Evolutionary conservation across 140 eudicot species (phyloP).

Genomic region (Ambrosia hybrid): DNA sequence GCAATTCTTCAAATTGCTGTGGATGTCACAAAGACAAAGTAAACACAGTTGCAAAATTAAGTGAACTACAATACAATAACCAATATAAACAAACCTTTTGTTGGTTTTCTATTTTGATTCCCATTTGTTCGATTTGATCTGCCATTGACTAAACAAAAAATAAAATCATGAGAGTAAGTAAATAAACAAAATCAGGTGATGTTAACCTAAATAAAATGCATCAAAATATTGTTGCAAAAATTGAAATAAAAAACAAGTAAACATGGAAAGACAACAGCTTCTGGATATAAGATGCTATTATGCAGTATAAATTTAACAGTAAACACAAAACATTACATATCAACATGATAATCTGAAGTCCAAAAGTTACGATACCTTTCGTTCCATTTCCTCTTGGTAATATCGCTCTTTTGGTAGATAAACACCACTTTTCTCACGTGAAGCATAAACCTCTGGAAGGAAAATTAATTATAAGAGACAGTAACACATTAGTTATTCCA

Average conservation of each 20-base stretch:
- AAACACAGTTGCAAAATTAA: background rate
- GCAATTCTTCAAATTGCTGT: slow-evolving; percentile 72
- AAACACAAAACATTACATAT: background rate
- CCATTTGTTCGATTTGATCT: slow-evolving; percentile 93
- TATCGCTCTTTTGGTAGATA: slow-evolving; percentile 96
- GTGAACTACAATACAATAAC: background rate
- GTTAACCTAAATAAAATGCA: too few relatives aligned
- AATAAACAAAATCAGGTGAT: background rate
- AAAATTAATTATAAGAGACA: background rate
- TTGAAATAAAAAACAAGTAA: too few relatives aligned
- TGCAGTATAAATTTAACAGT: background rate
- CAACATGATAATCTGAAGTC: slow-evolving; percentile 6
- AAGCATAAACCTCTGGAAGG: slow-evolving; percentile 79
- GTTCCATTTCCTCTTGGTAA: slow-evolving; percentile 92
- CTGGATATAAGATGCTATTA: too few relatives aligned
- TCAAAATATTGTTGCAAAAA: too few relatives aligned
- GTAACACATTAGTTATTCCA: background rate
- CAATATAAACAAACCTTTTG: slow-evolving; percentile 58
- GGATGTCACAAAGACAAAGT: slow-evolving; percentile 13
- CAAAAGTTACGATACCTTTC: slow-evolving; percentile 56
- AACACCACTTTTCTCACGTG: slow-evolving; percentile 95
- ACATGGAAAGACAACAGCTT: too few relatives aligned
- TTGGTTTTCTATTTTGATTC: too few relatives aligned
- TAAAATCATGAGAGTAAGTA: background rate
- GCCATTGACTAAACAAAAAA: slow-evolving; percentile 70